These are phyloP conservation scores for Colletotrichum karsti DNA, from an alignment of 2,329 filamentous ascomycete species.

Conservation along the genomic window DNA sequence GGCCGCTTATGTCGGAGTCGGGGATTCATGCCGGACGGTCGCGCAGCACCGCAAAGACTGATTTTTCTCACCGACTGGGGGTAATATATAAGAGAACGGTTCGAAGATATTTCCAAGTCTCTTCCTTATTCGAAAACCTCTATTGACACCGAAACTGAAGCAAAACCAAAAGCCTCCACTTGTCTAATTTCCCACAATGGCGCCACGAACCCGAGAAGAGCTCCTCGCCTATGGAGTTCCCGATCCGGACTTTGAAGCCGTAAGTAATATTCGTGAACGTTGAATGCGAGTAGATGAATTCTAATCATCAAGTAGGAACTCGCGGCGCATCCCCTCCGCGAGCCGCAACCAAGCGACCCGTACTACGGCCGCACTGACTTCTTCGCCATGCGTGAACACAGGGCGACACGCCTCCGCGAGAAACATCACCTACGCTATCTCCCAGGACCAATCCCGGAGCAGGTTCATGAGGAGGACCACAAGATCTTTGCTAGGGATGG, in stretches of 20 bases:
- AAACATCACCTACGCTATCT: constrained; percentile 16
- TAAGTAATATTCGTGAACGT: not conserved
- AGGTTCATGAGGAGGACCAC: constrained; percentile 18
- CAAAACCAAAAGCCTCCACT: not conserved
- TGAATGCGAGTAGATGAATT: not conserved
- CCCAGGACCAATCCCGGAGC: constrained; percentile 1
- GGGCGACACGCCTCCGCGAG: constrained; percentile 14
- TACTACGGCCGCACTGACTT: constrained; percentile 12
- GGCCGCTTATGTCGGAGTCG: too few species aligned
- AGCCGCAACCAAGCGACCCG: not conserved
- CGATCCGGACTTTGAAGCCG: constrained; percentile 1
- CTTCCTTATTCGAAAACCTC: too few species aligned
- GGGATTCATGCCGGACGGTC: too few species aligned
- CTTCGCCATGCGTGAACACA: constrained; percentile 5
- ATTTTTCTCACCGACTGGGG: too few species aligned
- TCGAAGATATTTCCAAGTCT: too few species aligned
- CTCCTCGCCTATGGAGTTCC: not conserved
- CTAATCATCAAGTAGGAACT: not conserved
- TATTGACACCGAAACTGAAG: too few species aligned
- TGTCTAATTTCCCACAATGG: not conserved
- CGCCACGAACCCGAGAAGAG: constrained; percentile 15
- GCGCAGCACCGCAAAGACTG: too few species aligned
- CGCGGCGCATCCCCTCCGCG: not conserved
- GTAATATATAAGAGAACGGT: too few species aligned
- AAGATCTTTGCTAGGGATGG: constrained; percentile 7